Evolutionary conservation across 805 yeast genomes (phyloP).

Genomic region (Lipomyces spencermartinsiae): DNA sequence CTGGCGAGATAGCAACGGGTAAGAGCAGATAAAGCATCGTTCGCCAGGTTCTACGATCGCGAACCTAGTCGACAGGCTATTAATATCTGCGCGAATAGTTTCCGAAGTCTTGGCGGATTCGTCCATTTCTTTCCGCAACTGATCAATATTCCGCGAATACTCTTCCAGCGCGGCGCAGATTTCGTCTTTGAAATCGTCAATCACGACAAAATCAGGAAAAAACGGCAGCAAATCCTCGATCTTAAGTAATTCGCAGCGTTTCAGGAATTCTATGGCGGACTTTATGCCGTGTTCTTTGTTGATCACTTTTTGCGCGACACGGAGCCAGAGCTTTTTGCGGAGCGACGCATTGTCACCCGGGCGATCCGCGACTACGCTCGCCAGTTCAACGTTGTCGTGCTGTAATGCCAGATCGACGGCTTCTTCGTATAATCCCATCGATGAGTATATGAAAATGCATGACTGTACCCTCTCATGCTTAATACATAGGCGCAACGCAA

Average conservation of each 20-base stretch:
- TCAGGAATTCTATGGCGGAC: constrained; percentile 43
- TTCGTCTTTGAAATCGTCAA: constrained; percentile 84
- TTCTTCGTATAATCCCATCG: constrained; percentile 72
- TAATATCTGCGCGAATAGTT: constrained; percentile 66
- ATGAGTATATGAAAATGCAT: constrained; percentile 75
- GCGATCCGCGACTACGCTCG: constrained; percentile 62
- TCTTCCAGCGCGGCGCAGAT: constrained; percentile 78
- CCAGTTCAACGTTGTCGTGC: constrained; percentile 63
- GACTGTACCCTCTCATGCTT: constrained; percentile 63
- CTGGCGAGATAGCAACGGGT: constrained; percentile 70
- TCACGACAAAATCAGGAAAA: constrained; percentile 81
- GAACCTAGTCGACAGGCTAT: constrained; percentile 56
- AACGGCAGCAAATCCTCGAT: constrained; percentile 84
- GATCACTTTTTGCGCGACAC: constrained; percentile 61
- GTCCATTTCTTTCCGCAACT: constrained; percentile 74
- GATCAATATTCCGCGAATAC: constrained; percentile 69
- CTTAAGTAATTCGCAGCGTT: constrained; percentile 49
- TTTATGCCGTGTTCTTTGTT: constrained; percentile 43
- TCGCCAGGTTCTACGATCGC: constrained; percentile 82
- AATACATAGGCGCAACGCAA: constrained; percentile 74
- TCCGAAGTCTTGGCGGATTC: constrained; percentile 67
- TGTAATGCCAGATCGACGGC: constrained; percentile 79
- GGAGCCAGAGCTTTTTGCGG: constrained; percentile 76
- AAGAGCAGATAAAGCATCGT: constrained; percentile 75
- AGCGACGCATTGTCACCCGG: constrained; percentile 56